phyloP scores from a whole-genome alignment of 768 basidiomycete genomes.

The Mycena floridula region DNA sequence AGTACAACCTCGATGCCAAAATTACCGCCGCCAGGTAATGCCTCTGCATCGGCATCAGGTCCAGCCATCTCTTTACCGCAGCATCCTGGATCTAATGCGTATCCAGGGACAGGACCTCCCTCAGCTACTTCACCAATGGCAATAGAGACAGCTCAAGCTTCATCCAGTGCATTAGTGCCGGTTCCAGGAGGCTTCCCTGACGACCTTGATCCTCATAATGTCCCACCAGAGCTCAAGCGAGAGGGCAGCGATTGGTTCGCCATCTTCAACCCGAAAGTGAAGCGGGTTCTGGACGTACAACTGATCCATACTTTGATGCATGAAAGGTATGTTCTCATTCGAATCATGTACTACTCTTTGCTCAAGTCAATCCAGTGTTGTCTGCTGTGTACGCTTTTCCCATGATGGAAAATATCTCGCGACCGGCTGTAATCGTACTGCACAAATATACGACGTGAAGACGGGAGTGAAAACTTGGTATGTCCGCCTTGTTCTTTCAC shows the following conservation, averaged over 20 bases:
- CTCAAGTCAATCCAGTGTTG: constrained; percentile 27
- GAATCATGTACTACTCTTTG: background rate
- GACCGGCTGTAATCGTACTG: constrained; percentile 93
- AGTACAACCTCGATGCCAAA: background rate
- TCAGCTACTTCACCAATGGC: too few species aligned
- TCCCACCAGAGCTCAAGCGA: constrained; percentile 54
- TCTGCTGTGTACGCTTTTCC: constrained; percentile 92
- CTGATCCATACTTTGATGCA: constrained; percentile 86
- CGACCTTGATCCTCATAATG: constrained; percentile 36
- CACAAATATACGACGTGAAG: constrained; percentile 92
- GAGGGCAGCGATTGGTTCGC: constrained; percentile 88
- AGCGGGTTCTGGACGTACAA: constrained; percentile 71
- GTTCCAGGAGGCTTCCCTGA: constrained; percentile 42
- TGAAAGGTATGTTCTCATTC: constrained; percentile 58
- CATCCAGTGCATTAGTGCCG: too few species aligned
- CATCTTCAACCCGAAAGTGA: constrained; percentile 77
- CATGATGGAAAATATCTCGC: constrained; percentile 90
- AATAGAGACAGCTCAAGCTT: too few species aligned
- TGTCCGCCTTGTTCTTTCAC: constrained; percentile 14
- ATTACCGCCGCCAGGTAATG: background rate
- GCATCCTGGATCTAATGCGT: too few species aligned
- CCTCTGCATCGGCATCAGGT: background rate
- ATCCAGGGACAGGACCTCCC: too few species aligned
- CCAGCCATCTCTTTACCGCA: too few species aligned
- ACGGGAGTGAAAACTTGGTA: constrained; percentile 83